Conservation (phyloP, 139 green algal species). For the Chlorella sp. region DNA sequence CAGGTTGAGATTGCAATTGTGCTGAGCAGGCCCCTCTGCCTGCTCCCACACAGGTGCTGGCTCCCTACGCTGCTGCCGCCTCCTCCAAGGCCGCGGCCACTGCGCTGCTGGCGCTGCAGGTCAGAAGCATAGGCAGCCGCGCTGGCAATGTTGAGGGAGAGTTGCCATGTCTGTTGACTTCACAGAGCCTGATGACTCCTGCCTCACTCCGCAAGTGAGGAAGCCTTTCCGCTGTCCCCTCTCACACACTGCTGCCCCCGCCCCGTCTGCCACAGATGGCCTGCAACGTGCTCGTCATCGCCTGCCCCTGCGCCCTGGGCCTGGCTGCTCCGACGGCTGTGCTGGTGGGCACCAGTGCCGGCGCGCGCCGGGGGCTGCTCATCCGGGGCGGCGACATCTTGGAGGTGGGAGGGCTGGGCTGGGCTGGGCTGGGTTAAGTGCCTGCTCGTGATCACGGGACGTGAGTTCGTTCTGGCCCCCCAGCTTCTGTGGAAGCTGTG, state of each 20-base stretch:
- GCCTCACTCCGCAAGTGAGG: too few species aligned
- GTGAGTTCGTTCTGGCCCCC: too few species aligned
- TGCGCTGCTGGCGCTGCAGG: constrained; percentile 72
- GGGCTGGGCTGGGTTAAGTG: too few species aligned
- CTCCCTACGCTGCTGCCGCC: constrained; percentile 24
- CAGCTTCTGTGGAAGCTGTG: too few species aligned
- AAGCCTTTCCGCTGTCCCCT: too few species aligned
- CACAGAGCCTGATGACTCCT: too few species aligned
- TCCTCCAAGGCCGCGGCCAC: constrained; percentile 35
- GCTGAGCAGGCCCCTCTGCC: neutral
- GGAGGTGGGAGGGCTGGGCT: constrained; percentile 20
- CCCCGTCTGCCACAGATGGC: constrained; percentile 78
- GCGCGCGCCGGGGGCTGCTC: constrained; percentile 82
- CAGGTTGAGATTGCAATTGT: too few species aligned
- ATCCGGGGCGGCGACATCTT: constrained; percentile 58
- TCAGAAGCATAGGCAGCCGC: too few species aligned
- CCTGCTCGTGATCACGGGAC: too few species aligned
- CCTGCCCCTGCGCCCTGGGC: constrained; percentile 94
- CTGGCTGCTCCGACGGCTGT: constrained; percentile 94
- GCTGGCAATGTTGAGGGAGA: too few species aligned
- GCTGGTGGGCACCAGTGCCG: constrained; percentile 88
- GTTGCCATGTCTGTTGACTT: too few species aligned
- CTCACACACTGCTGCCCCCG: too few species aligned
- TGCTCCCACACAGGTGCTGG: constrained; percentile 45
- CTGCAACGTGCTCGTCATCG: constrained; percentile 94